Evolutionary conservation across 805 yeast species (phyloP), one percentile per base, ranked within the genome.

Genomic region (Wickerhamomyces silvicola): DNA sequence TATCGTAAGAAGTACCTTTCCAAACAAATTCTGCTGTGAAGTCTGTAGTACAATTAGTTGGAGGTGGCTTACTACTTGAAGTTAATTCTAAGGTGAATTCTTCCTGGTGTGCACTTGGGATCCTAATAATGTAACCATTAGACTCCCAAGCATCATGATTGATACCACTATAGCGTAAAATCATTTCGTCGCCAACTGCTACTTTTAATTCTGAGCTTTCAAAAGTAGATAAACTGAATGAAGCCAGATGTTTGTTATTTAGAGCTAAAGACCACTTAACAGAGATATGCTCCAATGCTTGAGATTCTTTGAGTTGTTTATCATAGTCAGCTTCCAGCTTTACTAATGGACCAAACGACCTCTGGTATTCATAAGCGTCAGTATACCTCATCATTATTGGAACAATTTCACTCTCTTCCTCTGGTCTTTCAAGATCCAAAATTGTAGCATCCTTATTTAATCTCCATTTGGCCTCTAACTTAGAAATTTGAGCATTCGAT

Each of bases 11-110:
- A 2, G 79, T 76, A 11, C 90, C 92, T 44, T 82, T 82, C 96
- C 96, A 88, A 32, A 82, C 84, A 52, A 85, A 81, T 46, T 84
- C 90, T 1, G 88, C 87, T 2, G 88, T 75, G 54, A 84, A 88
- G 15, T 79, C 84, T 5, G 74, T 66, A 2, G 71, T 68, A 23
- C 71, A 51, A 38, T 78, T 66, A 2, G 78, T 71, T 31, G 83
- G 83, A 1, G 86, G 83, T 3, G 65, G 60, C 2, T 57, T 49
- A 3, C 38, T 50, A 15, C 56, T 49, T 3, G 72, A 62, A 27
- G 54, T 59, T 39, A 87, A 62, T 53, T 86, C 95, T 29, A 86
- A 57, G 1, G 88, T 79, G 46, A 79, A 79, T 32, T 74, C 78
- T 41, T 80, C 88, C 29, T 72, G 73, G 27, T 64, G 60, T 22